Base-by-base conservation (phyloP, 2,329 filamentous ascomycete species). In the Microdochium trichocladiopsis region DNA sequence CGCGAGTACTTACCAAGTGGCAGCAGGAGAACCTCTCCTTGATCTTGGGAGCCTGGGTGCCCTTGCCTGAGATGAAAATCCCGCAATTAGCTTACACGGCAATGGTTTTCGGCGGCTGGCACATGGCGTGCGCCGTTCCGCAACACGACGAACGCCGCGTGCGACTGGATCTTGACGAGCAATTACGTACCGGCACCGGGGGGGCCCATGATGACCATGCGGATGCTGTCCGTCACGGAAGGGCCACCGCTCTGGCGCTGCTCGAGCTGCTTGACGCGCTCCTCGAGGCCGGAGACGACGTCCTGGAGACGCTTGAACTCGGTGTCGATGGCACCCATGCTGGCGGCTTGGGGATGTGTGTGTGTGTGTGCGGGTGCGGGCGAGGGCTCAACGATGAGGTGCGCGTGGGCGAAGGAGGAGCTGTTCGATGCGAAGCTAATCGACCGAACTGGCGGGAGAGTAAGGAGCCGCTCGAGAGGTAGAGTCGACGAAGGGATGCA, bases 1-100 rank as follows among this genome's bases (percentile, higher is more conserved):
- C 36, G n/a, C 6, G 16, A 28, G 57, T 50, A 67, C 86, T 66
- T 83, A 96, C 92, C 76, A 99, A 76, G 74, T 99, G 94, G 78
- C 94, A 99, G 77, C 91, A 91, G 70, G 86, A 90, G 77, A 92
- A 99, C 78, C 90, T 95, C 69, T 97, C 93, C 83, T 96, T 96
- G 76, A 99, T 94, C 73, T 88, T 93, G 59, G 94, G 94, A 54
- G 94, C 94, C 74, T 99, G 94, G 43, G 94, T 99, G 74, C 94
- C 94, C 84, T 99, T 99, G 77, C 94, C 94, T 97, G 66, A 52
- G 24, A 45, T 22, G 14, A 45, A 16, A 22, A 45, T 45, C 49
- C 48, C 11, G 18, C 36, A 50, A 48, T 57, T 49, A 57, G 53
- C 54, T 55, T 24, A 36, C 21, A n/a, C n/a, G n/a, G n/a, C n/a